These are phyloP conservation scores for Backusella circina DNA, from an alignment of 192 early-diverging fungal genomes.

Conservation along the genomic window DNA sequence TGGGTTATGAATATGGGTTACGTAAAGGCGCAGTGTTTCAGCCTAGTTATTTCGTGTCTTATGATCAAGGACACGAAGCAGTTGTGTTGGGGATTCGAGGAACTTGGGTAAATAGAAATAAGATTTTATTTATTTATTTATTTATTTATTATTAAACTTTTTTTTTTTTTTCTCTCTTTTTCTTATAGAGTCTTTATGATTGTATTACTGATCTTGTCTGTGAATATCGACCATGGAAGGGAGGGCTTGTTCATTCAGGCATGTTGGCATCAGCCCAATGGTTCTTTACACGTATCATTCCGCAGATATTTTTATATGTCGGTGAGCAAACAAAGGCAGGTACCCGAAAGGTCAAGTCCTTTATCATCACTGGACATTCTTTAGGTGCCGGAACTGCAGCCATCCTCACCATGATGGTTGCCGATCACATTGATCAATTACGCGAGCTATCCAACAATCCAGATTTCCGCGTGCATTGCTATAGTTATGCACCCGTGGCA, in stretches of 20 bases:
- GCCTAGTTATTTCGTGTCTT: constrained; percentile 70
- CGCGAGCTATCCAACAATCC: constrained; percentile 38
- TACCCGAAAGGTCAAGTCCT: constrained; percentile 32
- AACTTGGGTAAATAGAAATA: constrained; percentile 49
- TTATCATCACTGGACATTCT: constrained; percentile 66
- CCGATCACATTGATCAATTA: constrained; percentile 40
- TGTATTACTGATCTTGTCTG: constrained; percentile 75
- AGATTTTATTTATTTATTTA: not conserved
- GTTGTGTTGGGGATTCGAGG: constrained; percentile 71
- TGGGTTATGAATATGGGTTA: constrained; percentile 69
- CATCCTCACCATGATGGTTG: constrained; percentile 64
- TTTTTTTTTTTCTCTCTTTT: too few species aligned
- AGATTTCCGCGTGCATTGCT: constrained; percentile 42
- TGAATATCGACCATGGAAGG: constrained; percentile 78
- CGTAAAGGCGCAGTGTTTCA: constrained; percentile 61
- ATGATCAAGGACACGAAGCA: constrained; percentile 58
- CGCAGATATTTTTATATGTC: constrained; percentile 47
- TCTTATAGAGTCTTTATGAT: constrained; percentile 65
- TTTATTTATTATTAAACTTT: constrained; percentile 1
- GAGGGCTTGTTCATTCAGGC: constrained; percentile 73
- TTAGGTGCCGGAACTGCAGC: constrained; percentile 63
- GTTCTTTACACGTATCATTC: constrained; percentile 60
- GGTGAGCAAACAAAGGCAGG: constrained; percentile 26
- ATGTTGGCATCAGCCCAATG: constrained; percentile 70
- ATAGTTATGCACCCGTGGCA: constrained; percentile 55